Base-by-base conservation (phyloP, 2,329 filamentous ascomycete species). In the Thielaviopsis musarum region DNA sequence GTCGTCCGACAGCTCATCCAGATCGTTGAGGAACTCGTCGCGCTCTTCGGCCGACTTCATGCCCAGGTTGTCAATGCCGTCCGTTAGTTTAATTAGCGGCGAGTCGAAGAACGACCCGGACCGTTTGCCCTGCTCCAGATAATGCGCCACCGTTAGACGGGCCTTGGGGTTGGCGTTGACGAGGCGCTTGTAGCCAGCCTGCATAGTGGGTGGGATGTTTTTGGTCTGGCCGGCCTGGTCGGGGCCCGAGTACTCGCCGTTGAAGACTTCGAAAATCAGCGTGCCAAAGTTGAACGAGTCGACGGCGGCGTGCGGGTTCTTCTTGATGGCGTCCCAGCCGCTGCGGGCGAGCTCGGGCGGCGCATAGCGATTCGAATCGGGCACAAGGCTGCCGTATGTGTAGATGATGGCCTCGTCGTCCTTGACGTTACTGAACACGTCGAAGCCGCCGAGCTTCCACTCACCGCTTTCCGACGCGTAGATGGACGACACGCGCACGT, bases 391-490 rank as follows among this genome's bases (percentile, higher is more conserved):
- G 62, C 91, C 91, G 68, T 91, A 94, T 56, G 82, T 93, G 83
- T 93, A 96, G 67, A 98, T 91, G 54, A 95, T 77, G 10, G 91
- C 89, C 66, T 97, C 89, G 63, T 97, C 91, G 60, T 97, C 93
- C 67, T 96, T 97, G 73, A 97, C 84, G 45, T 87, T 96, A 72
- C 91, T 97, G 61, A 97, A 71, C 5, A 95, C 80, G 65, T 98
- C 93, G 65, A 98, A 95, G 0, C 93, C 93, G 21, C 87, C 91
- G 1, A 98, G 75, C 68, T 94, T 97, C 93, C 93, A 98, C 72
- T 98, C 93, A 61, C 93, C 93, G 67, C 93, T 96, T 69, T 97
- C 91, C 62, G 89, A 90, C 3, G 88, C 93, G 71, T 91, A 98
- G 64, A 98, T 78, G 0, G 91, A 95, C 0, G 87, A 87, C 21